phyloP scores from a whole-genome alignment of 2,329 filamentous ascomycete species.

The Saccharata proteae region DNA sequence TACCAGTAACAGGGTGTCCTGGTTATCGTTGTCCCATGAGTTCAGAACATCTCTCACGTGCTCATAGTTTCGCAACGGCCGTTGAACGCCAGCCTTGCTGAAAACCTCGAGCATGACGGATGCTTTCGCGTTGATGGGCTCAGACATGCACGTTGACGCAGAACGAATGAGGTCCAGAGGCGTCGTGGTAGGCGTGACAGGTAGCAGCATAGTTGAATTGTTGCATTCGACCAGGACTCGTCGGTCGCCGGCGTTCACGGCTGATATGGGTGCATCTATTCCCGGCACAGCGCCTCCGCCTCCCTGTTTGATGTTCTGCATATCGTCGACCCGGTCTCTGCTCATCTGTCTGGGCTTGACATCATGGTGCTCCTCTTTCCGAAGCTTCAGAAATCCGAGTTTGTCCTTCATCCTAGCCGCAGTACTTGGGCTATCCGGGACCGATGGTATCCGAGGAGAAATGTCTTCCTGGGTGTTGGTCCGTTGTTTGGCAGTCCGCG shows the following conservation, averaged over 20 bases:
- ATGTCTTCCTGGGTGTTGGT: not conserved
- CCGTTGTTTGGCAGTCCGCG: slow-evolving; percentile 3
- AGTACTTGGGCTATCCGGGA: slow-evolving; percentile 1
- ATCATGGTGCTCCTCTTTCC: slow-evolving; percentile 18
- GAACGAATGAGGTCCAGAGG: slow-evolving; percentile 59
- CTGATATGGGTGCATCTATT: slow-evolving; percentile 67
- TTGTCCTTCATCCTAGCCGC: slow-evolving; percentile 12
- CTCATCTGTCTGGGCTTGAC: slow-evolving; percentile 16
- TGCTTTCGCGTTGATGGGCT: slow-evolving; percentile 50
- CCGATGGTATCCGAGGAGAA: slow-evolving; percentile 1
- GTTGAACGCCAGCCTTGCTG: slow-evolving; percentile 61
- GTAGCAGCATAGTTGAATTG: slow-evolving; percentile 56
- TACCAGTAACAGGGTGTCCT: slow-evolving; percentile 61
- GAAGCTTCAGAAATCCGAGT: slow-evolving; percentile 22
- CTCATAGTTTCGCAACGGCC: slow-evolving; percentile 76
- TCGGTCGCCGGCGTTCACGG: slow-evolving; percentile 66
- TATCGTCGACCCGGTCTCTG: slow-evolving; percentile 13
- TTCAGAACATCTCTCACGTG: slow-evolving; percentile 78
- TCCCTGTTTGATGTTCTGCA: slow-evolving; percentile 31
- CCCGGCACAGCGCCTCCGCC: slow-evolving; percentile 39
- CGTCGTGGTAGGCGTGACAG: slow-evolving; percentile 63
- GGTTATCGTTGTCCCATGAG: slow-evolving; percentile 75
- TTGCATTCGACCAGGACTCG: slow-evolving; percentile 62
- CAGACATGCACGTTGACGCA: slow-evolving; percentile 50
- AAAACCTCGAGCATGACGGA: slow-evolving; percentile 73